Conservation (phyloP, 2,329 filamentous ascomycete species). For the Tolypocladium sp. region DNA sequence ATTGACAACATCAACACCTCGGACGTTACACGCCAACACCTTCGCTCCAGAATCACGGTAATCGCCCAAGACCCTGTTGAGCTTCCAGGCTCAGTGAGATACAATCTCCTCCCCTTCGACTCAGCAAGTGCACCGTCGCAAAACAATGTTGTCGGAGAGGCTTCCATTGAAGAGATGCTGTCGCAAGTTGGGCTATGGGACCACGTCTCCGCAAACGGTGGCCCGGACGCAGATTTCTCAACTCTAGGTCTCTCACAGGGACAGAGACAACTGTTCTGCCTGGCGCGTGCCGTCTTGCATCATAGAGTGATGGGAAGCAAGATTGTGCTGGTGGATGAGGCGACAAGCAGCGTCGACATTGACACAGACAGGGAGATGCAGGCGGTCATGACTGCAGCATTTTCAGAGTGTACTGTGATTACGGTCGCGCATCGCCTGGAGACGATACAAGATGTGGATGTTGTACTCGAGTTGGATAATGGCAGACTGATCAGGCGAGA, state of each 20-base stretch:
- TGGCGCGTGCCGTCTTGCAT: conserved; percentile 7
- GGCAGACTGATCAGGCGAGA: neutral
- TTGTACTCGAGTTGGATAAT: neutral
- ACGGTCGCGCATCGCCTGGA: conserved; percentile 2
- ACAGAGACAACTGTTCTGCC: conserved; percentile 9
- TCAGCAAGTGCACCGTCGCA: neutral
- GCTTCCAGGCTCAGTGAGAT: conserved; percentile 7
- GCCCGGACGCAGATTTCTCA: conserved; percentile 3
- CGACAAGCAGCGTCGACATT: conserved; percentile 5
- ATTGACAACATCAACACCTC: conserved; percentile 19
- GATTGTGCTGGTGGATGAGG: conserved; percentile 5
- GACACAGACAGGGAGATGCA: conserved; percentile 1
- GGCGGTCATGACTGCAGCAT: neutral
- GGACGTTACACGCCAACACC: conserved; percentile 8
- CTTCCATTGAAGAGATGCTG: conserved; percentile 2
- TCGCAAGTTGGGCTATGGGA: conserved; percentile 5
- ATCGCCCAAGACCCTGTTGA: conserved; percentile 18
- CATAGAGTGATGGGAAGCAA: neutral
- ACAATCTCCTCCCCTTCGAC: neutral
- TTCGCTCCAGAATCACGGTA: conserved; percentile 19
- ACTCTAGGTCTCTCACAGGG: conserved; percentile 8
- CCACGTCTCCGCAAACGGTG: conserved; percentile 1
- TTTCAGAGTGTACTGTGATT: conserved; percentile 2
- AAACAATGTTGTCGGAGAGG: neutral
- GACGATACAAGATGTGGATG: conserved; percentile 1